Percentiles rank a stretch among this genome's conserved stretches.
Evolutionary conservation across 208 protist species (phyloP).

Genomic region (Trypanosoma melophagium): DNA sequence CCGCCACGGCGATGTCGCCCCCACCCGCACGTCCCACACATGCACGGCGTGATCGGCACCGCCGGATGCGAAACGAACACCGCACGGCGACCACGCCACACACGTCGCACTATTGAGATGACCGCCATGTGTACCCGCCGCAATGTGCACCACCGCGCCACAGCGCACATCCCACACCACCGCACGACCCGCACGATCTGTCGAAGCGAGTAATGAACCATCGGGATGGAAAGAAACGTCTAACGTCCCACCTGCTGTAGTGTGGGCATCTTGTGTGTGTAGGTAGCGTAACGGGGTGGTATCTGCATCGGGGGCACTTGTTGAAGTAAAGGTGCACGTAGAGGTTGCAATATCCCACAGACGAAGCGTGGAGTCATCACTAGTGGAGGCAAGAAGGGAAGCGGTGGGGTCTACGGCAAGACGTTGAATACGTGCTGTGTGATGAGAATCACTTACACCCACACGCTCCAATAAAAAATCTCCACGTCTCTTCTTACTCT

Average conservation of each 20-base stretch:
- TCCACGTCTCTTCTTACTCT: no score
- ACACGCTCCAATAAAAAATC: constrained; percentile 8
- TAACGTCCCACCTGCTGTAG: constrained; percentile 34
- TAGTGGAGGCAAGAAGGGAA: constrained; percentile 55
- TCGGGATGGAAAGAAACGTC: constrained; percentile 79
- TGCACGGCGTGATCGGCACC: constrained; percentile 71
- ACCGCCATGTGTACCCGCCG: constrained; percentile 45
- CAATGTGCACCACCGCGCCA: constrained; percentile 57
- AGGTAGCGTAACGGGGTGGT: constrained; percentile 13
- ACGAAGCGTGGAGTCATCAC: constrained; percentile 48
- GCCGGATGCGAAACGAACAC: constrained; percentile 70
- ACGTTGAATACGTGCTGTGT: constrained; percentile 31
- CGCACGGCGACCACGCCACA: constrained; percentile 81
- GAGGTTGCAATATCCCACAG: constrained; percentile 36
- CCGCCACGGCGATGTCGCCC: constrained; percentile 39
- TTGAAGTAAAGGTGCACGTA: background rate
- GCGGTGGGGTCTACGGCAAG: constrained; percentile 77
- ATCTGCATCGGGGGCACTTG: background rate
- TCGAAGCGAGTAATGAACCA: constrained; percentile 63
- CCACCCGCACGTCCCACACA: constrained; percentile 69
- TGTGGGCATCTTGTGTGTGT: constrained; percentile 71
- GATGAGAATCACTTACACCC: background rate
- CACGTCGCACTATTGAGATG: constrained; percentile 62
- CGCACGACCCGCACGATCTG: constrained; percentile 67
- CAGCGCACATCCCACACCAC: constrained; percentile 76